Evolutionary conservation across 106 monocot genomes (phyloP).

Genomic region (Dioscorea dumetorum): DNA sequence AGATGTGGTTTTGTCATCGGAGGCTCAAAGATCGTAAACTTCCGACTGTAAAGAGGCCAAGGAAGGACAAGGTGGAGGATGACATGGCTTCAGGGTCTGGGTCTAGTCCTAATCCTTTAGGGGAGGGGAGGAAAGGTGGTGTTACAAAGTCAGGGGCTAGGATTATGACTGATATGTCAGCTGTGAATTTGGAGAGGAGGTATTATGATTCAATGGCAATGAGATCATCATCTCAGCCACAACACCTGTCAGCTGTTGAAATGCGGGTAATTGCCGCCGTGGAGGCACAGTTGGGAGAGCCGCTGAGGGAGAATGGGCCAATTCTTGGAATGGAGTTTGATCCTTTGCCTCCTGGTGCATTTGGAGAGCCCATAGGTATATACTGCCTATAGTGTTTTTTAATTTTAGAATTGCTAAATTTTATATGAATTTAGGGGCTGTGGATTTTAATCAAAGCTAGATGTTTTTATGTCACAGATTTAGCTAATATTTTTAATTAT

Average conservation of each 20-base stretch:
- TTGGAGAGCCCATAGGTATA: conserved; percentile 92
- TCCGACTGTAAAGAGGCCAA: conserved; percentile 24
- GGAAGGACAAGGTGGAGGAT: conserved; percentile 14
- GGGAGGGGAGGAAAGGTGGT: conserved; percentile 24
- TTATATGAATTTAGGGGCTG: no score
- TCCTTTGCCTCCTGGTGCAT: conserved; percentile 91
- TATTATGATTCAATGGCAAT: conserved; percentile 48
- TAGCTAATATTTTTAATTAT: not conserved
- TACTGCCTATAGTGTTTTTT: not conserved
- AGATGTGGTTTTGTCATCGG: conserved; percentile 99
- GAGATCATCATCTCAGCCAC: conserved; percentile 8
- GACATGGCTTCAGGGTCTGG: conserved; percentile 8
- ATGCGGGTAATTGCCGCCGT: conserved; percentile 56
- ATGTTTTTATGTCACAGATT: no score
- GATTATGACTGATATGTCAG: no score
- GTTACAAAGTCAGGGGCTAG: not conserved
- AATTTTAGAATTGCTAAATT: not conserved
- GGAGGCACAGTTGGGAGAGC: conserved; percentile 78
- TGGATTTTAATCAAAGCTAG: no score
- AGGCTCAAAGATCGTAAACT: conserved; percentile 83
- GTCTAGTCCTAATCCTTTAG: conserved; percentile 20
- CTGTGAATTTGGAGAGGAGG: conserved; percentile 22
- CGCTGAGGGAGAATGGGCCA: conserved; percentile 87
- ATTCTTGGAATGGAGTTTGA: conserved; percentile 90
- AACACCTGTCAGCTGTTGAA: conserved; percentile 48